Percentiles rank a stretch among this genome's conserved stretches.
phyloP scores from a whole-genome alignment of 495 filamentous ascomycete genomes.

The Aspergillus avenaceus region DNA sequence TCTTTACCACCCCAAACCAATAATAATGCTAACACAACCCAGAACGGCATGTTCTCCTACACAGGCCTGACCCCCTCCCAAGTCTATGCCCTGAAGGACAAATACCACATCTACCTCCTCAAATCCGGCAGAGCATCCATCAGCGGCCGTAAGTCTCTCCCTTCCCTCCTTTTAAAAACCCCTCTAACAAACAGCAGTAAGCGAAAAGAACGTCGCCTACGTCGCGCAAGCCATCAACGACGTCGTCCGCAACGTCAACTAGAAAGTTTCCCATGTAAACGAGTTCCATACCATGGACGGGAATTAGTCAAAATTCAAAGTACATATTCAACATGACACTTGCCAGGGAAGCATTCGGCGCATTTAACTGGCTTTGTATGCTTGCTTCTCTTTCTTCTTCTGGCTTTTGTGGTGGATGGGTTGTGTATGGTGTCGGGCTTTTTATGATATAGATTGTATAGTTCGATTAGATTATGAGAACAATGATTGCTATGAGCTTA shows the following conservation, averaged over 20 bases:
- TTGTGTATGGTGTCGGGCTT: no score
- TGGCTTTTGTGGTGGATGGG: no score
- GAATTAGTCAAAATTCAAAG: no score
- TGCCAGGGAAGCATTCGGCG: no score
- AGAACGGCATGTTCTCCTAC: slow-evolving; percentile 54
- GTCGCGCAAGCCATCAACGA: slow-evolving; percentile 45
- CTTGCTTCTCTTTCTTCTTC: no score
- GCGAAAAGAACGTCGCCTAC: slow-evolving; percentile 45
- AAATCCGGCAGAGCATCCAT: slow-evolving; percentile 46
- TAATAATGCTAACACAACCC: slow-evolving; percentile 7
- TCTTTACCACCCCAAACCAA: not conserved
- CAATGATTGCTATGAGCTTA: no score
- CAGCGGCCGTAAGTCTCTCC: slow-evolving; percentile 38
- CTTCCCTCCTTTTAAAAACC: not conserved
- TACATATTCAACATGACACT: not conserved
- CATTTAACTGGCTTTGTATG: no score
- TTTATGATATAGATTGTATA: no score
- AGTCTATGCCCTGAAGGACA: slow-evolving; percentile 42
- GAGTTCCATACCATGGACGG: no score
- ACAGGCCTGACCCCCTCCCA: slow-evolving; percentile 44
- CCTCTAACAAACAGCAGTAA: slow-evolving; percentile 38
- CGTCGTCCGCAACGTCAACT: slow-evolving; percentile 41
- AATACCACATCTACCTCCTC: slow-evolving; percentile 48
- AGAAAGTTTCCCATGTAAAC: no score
- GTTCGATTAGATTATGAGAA: no score